Percentiles rank a stretch among this genome's conserved stretches.
phyloP scores from a whole-genome alignment of 352 stramenopile genomes.

The Globisporangium perplexum region DNA sequence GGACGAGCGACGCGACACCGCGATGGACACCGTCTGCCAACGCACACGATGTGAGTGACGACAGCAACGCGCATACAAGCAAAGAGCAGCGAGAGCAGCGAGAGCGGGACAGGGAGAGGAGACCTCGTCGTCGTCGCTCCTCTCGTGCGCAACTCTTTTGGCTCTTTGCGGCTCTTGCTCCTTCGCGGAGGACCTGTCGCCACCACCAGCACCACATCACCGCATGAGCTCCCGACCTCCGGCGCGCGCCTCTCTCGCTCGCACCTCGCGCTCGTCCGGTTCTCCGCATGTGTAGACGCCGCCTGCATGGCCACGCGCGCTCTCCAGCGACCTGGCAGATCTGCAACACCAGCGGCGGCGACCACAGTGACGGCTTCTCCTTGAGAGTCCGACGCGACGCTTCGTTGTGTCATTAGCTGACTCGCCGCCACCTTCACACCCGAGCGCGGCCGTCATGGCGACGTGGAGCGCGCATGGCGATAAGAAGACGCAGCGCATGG shows the following conservation, averaged over 20 bases:
- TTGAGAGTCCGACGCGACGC: background rate
- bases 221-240: background rate
- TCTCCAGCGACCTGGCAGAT: background rate
- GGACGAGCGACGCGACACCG: background rate
- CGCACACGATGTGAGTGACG: background rate
- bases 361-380: too few species aligned
- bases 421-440: background rate
- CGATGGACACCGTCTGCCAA: background rate
- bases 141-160: background rate
- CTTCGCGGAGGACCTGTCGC: background rate
- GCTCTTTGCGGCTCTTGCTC: background rate
- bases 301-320: background rate
- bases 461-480: slow-evolving; percentile 15
- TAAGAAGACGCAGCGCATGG: slow-evolving; percentile 15
- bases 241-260: background rate
- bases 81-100: background rate
- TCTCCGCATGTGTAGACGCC: background rate
- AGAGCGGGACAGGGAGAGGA: background rate
- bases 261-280: background rate
- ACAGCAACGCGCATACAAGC: background rate
- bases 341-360: too few species aligned
- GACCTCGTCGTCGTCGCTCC: background rate
- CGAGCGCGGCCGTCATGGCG: background rate
- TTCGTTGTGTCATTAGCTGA: background rate
- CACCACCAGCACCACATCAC: background rate